Percentiles rank a stretch among this genome's conserved stretches.
Evolutionary conservation across 1,284 basidiomycete genomes (phyloP).

Genomic region (Coriolopsis trogii): DNA sequence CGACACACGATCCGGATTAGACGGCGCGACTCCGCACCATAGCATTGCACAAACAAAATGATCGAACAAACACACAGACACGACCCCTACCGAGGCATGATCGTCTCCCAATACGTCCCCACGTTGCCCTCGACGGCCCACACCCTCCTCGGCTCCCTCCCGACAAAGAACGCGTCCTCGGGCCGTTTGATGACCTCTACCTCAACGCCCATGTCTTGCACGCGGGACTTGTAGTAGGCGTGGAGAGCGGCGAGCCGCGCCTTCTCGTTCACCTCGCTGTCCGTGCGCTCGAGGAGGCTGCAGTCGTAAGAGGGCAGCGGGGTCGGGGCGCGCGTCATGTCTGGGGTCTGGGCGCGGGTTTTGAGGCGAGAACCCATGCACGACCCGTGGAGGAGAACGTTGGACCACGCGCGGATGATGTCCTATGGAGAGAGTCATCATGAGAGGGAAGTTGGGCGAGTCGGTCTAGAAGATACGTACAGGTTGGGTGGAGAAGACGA

Average conservation of each 20-base stretch:
- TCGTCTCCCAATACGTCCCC: background rate
- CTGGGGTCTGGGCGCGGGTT: no score
- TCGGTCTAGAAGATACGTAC: constrained; percentile 13
- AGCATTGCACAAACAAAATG: no score
- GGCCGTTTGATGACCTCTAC: constrained; percentile 28
- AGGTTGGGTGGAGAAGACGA: constrained; percentile 29
- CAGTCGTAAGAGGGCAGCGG: constrained; percentile 21
- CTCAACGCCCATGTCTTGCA: constrained; percentile 17
- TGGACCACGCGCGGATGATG: constrained; percentile 27
- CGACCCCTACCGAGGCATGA: background rate
- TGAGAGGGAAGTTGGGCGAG: background rate
- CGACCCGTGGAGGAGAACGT: constrained; percentile 15
- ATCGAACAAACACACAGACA: background rate
- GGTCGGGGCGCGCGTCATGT: constrained; percentile 6
- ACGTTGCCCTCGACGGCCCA: constrained; percentile 4
- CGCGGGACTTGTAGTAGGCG: constrained; percentile 23
- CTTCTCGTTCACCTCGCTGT: constrained; percentile 25
- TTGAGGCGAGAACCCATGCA: no score
- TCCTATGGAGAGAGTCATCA: constrained; percentile 15
- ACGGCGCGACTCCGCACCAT: no score
- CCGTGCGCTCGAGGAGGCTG: constrained; percentile 19
- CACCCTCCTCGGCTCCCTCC: constrained; percentile 7
- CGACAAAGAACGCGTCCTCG: constrained; percentile 23
- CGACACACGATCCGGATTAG: no score
- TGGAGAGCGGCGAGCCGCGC: constrained; percentile 26